A percentile compares a stretch with the other conserved stretches of the same genome.
These are phyloP conservation scores for Ophiostoma montium DNA, from an alignment of 2,329 filamentous ascomycete species.

Conservation along the genomic window DNA sequence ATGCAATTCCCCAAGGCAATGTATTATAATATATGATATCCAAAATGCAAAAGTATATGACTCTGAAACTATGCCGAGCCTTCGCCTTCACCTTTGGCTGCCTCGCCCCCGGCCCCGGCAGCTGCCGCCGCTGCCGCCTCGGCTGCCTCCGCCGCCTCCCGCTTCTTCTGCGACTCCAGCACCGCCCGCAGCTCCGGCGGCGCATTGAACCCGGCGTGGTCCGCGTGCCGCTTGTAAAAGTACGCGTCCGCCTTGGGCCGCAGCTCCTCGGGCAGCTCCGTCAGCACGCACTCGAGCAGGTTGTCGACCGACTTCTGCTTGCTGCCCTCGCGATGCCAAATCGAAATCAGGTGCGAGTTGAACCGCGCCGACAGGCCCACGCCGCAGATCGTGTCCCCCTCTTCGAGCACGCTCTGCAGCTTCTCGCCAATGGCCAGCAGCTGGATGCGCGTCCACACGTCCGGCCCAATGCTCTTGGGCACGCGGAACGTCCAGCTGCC, in stretches of 20 bases:
- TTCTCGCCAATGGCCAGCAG: slow-evolving; percentile 73
- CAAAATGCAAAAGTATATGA: too few relatives aligned
- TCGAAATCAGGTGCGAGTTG: slow-evolving; percentile 74
- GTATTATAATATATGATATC: too few relatives aligned
- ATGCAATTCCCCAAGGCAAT: too few relatives aligned
- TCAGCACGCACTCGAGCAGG: slow-evolving; percentile 58
- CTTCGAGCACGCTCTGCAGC: slow-evolving; percentile 58
- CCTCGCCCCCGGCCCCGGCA: not conserved
- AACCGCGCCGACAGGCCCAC: slow-evolving; percentile 78
- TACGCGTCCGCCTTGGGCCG: slow-evolving; percentile 57
- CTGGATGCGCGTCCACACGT: slow-evolving; percentile 71
- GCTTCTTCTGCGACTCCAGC: slow-evolving; percentile 39
- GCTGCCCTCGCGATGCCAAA: slow-evolving; percentile 84
- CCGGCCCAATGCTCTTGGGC: slow-evolving; percentile 56
- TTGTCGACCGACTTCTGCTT: slow-evolving; percentile 67
- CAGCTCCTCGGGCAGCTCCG: slow-evolving; percentile 58
- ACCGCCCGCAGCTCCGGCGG: slow-evolving; percentile 44
- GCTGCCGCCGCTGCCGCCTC: not conserved
- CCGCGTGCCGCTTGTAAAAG: slow-evolving; percentile 80
- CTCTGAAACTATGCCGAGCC: too few relatives aligned
- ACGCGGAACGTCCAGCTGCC: slow-evolving; percentile 91
- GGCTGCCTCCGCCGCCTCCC: slow-evolving; percentile 20
- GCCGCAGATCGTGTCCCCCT: slow-evolving; percentile 73
- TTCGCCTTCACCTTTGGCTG: too few relatives aligned
- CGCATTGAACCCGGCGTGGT: slow-evolving; percentile 69